Evolutionary conservation across 768 basidiomycete species (phyloP).

Genomic region (Sistotremastrum niveocremeum): DNA sequence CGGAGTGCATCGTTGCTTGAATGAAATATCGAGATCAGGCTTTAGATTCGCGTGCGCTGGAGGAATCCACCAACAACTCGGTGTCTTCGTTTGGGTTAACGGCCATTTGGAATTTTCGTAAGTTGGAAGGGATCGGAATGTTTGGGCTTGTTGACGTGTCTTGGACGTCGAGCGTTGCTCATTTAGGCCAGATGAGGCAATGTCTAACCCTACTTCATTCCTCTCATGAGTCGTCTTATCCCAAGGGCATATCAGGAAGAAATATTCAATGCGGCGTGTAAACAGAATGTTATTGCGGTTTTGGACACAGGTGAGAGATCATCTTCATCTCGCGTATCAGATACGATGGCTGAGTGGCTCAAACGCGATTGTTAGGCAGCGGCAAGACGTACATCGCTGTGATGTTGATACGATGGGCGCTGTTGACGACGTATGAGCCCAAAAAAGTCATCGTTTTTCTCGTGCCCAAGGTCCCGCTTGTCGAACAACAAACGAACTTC

Average conservation of each 20-base stretch:
- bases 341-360: not conserved
- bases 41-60: not conserved
- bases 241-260: conserved; percentile 44
- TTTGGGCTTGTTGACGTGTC: too few species aligned
- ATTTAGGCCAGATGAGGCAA: not conserved
- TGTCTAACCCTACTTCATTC: too few species aligned
- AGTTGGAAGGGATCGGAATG: too few species aligned
- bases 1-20: conserved; percentile 84
- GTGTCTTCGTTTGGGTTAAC: conserved; percentile 86
- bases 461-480: conserved; percentile 75
- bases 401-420: conserved; percentile 60
- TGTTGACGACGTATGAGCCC: conserved; percentile 31
- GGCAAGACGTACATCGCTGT: conserved; percentile 51
- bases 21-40: conserved; percentile 4
- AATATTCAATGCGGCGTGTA: conserved; percentile 37
- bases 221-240: conserved; percentile 10
- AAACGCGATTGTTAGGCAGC: conserved; percentile 16
- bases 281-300: conserved; percentile 42
- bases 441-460: conserved; percentile 62
- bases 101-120: conserved; percentile 30
- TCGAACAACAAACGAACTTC: conserved; percentile 67
- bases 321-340: not conserved
- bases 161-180: not conserved
- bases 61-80: conserved; percentile 61
- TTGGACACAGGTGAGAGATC: conserved; percentile 34